These are phyloP conservation scores for Candida taoyuanica DNA, from an alignment of 805 yeast genomes.

Conservation along the genomic window DNA sequence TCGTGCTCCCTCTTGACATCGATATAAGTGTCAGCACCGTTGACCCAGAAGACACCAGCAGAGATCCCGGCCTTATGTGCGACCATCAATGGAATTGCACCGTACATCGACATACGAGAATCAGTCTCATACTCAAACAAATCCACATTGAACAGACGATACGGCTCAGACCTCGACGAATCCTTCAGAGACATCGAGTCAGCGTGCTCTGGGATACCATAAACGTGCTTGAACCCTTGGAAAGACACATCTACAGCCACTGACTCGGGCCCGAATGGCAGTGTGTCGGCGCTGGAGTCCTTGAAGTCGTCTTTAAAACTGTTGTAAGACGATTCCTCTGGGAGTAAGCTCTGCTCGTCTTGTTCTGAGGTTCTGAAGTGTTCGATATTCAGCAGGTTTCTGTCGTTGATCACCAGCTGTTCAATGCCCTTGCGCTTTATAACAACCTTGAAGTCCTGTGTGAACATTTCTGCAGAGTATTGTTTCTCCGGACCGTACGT, in stretches of 20 bases:
- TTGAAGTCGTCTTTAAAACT: constrained; percentile 68
- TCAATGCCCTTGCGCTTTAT: constrained; percentile 41
- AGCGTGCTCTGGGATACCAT: constrained; percentile 98
- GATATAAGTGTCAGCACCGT: constrained; percentile 87
- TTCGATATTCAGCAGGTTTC: constrained; percentile 73
- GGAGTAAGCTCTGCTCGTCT: constrained; percentile 38
- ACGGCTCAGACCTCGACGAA: constrained; percentile 63
- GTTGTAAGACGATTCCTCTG: constrained; percentile 60
- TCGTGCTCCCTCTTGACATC: constrained; percentile 49
- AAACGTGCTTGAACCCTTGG: constrained; percentile 55
- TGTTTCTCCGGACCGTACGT: constrained; percentile 37
- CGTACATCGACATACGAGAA: constrained; percentile 89
- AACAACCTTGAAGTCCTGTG: constrained; percentile 46
- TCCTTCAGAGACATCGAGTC: constrained; percentile 71
- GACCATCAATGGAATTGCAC: constrained; percentile 84
- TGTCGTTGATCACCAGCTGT: constrained; percentile 61
- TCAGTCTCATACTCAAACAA: constrained; percentile 88
- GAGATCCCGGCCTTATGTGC: constrained; percentile 56
- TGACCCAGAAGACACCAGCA: constrained; percentile 86
- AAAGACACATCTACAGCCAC: constrained; percentile 76
- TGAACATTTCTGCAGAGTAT: constrained; percentile 40
- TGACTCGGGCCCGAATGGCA: constrained; percentile 87
- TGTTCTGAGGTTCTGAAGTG: constrained; percentile 56
- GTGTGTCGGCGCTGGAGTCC: constrained; percentile 59
- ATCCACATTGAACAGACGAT: constrained; percentile 87